Evolutionary conservation across 192 early-diverging fungal genomes (phyloP).

Genomic region (Gonapodya sp.): DNA sequence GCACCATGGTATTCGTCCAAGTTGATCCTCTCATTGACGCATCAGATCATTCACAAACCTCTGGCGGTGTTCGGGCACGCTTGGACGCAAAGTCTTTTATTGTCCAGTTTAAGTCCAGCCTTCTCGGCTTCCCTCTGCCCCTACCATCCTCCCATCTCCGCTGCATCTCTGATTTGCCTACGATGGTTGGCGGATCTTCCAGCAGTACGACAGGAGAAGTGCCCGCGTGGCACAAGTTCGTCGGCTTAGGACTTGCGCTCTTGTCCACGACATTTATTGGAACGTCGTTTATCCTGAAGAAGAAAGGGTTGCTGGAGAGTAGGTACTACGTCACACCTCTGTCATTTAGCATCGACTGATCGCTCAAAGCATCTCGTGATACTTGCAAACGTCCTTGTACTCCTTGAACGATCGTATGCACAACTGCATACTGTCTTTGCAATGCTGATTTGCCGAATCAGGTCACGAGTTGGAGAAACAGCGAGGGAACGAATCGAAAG

Average conservation of each 20-base stretch:
- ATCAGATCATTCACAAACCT: no score
- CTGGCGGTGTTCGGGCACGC: no score
- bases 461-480: background rate
- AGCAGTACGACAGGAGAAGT: background rate
- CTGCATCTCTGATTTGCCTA: no score
- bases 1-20: no score
- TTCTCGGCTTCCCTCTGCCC: no score
- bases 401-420: background rate
- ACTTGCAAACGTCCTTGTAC: no score
- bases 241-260: background rate
- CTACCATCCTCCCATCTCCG: no score
- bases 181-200: no score
- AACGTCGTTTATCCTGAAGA: background rate
- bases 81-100: no score
- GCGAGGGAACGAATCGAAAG: background rate
- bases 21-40: no score
- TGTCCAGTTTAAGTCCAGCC: no score
- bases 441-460: background rate
- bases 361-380: background rate
- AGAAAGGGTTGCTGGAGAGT: constrained; percentile 5
- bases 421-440: background rate
- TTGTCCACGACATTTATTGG: constrained; percentile 1
- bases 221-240: background rate
- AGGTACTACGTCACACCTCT: background rate
- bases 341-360: background rate